Evolutionary conservation across 129 eudicot genomes (phyloP), one percentile per base, ranked within the genome.

Genomic region (Smallanthus sonchifolius): DNA sequence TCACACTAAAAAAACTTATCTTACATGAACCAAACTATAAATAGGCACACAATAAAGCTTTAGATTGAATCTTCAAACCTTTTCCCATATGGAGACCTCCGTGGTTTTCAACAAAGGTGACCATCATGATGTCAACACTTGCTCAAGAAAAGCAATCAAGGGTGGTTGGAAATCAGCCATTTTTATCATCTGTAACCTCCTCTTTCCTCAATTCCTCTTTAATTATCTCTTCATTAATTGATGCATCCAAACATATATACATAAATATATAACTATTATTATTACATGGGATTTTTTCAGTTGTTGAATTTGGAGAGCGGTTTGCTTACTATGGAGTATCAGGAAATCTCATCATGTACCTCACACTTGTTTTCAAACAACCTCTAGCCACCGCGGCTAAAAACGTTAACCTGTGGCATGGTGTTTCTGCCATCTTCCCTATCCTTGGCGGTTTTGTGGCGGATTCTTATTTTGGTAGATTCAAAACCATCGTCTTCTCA

Each of bases 111-210:
- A 55, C 62, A 73, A 60, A 60, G 19, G 39, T 73, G 65, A 67
- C 48, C 60, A 45, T 4, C 51, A 34, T 44, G 75, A 73, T 67
- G 63, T 67, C 39, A 65, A 80, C 48, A 4, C 40, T 17, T 71
- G 39, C 35, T 7, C 83, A 40, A 64, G 20, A 59, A 73, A 28
- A 60, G 70, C 82, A 70, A 56, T 62, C 77, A 86, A 69, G 45
- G 92, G 91, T 67, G 92, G 89, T 70, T 90, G 96, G 94, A 90
- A 73, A 77, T 82, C 96, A 5, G 96, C 94, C 89, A 77, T 90
- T 63, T 90, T 84, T 82, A 87, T 90, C 79, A 90, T 90, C 1
- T 90, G 96, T 90, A 84, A 65, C 32, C 63, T 66, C 32, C 63
- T 66, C 44, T 52, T 2, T 40, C 30, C n/a, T 3, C 2, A 35